Evolutionary conservation across 805 yeast species (phyloP).

Genomic region (Yamadazyma tumulicola): DNA sequence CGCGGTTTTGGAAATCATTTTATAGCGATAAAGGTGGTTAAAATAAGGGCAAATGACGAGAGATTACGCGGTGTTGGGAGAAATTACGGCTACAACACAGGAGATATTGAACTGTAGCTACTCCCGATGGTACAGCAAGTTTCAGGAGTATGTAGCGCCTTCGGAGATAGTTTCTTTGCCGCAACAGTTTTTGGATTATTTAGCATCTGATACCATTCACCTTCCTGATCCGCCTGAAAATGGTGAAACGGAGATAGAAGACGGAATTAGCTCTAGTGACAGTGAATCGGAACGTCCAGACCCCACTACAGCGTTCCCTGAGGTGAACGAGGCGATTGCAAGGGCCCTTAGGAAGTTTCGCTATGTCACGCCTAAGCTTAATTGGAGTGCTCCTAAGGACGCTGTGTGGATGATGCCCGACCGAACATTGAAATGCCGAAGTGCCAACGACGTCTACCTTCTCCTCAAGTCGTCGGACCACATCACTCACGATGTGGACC

Average conservation of each 20-base stretch:
- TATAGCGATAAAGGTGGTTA: background rate
- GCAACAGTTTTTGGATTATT: slow-evolving; percentile 28
- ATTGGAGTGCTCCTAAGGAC: slow-evolving; percentile 97
- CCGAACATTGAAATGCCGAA: slow-evolving; percentile 68
- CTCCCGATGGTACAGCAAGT: slow-evolving; percentile 31
- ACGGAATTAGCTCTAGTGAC: slow-evolving; percentile 60
- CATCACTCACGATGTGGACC: slow-evolving; percentile 76
- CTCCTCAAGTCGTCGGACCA: slow-evolving; percentile 85
- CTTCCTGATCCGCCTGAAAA: slow-evolving; percentile 15
- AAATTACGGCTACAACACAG: slow-evolving; percentile 19
- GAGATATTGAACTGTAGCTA: slow-evolving; percentile 33
- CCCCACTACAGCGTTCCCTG: slow-evolving; percentile 39
- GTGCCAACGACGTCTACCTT: slow-evolving; percentile 72
- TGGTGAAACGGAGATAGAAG: slow-evolving; percentile 19
- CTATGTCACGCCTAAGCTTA: slow-evolving; percentile 82
- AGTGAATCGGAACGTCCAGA: slow-evolving; percentile 43
- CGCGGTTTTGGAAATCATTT: background rate
- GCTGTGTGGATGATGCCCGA: slow-evolving; percentile 87
- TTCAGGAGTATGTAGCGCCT: slow-evolving; percentile 18
- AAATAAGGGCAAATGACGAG: too few species aligned
- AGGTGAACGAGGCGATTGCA: slow-evolving; percentile 54
- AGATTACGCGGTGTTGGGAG: slow-evolving; percentile 26
- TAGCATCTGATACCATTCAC: slow-evolving; percentile 23
- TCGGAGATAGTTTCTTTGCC: slow-evolving; percentile 35
- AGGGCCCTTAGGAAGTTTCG: slow-evolving; percentile 41